Evolutionary conservation across 371 early-diverging fungal genomes (phyloP), one percentile per base, ranked within the genome.

Genomic region (Phascolomyces articulosus): DNA sequence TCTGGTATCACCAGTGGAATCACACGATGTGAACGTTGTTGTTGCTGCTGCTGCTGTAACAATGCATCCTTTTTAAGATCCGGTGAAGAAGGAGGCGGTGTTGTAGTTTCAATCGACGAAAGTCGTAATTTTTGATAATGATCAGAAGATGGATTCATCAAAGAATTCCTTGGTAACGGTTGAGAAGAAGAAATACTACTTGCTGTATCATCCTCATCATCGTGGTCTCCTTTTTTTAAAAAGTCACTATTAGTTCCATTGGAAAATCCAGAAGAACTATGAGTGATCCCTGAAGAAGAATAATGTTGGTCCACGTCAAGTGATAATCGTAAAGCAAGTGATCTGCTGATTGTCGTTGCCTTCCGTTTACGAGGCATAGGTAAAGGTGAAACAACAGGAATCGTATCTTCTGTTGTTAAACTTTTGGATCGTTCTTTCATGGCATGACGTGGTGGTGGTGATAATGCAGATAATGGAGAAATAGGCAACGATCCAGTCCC

Each of bases 291-390:
- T 11, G 53, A 49, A 16, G 62, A 58, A 4, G 54, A 57, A 41
- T 58, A 41, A 60, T 62, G 40, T 40, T 71, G 66, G 18, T 79
- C 79, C 4, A 74, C 71, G 16, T 79, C 79, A 16, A 79, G 31
- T 26, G 79, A 79, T 11, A 79, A 56, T 0, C 79, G 70, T 18
- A 77, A 47, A 7, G 75, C 63, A 10, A 65, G 67, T 1, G 75
- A 58, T 23, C 59, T 62, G 21, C 40, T 28, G 40, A 57, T 60
- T 9, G 61, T 60, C 18, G 27, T 51, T 41, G 57, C 60, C 28
- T 60, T 55, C 3, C 53, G 63, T 48, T 55, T 34, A 4, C 21
- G 47, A 9, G 66, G 60, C 8, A 48, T 16, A 4, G 53, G 53
- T n/a, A 38, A 26, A 11, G 51, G 40, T 16, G 68, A 29, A 38